These are phyloP conservation scores for Blastocystis sp. DNA, from an alignment of 352 stramenopile genomes.

Conservation along the genomic window DNA sequence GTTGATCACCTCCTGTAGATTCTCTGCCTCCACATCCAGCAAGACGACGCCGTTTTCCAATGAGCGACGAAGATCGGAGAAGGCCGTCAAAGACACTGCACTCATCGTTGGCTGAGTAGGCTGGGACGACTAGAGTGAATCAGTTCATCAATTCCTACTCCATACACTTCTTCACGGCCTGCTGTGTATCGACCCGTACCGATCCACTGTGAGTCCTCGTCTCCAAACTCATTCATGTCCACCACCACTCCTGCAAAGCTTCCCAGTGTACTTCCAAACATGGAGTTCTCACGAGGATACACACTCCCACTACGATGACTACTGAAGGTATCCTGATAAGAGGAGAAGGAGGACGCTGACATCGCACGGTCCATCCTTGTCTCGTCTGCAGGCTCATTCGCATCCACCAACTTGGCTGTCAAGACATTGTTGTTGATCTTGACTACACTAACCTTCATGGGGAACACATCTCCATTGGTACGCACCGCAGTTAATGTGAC, in stretches of 20 bases:
- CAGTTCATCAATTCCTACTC: not conserved
- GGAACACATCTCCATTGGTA: not conserved
- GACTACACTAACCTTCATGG: not conserved
- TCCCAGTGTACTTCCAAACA: not conserved
- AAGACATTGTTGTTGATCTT: slow-evolving; percentile 34
- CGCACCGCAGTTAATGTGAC: not conserved
- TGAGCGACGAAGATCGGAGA: slow-evolving; percentile 45
- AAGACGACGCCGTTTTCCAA: slow-evolving; percentile 46
- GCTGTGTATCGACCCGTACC: slow-evolving; percentile 6
- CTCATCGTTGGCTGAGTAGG: not conserved
- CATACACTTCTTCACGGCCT: not conserved
- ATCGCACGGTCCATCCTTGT: not conserved
- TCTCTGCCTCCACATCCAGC: not conserved
- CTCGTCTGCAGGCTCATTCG: not conserved
- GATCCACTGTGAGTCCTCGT: not conserved
- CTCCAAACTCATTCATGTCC: slow-evolving; percentile 33
- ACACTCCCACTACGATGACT: not conserved
- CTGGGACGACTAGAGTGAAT: not conserved
- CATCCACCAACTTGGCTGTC: not conserved
- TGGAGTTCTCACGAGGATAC: not conserved
- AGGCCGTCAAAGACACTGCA: slow-evolving; percentile 45
- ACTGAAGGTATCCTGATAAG: slow-evolving; percentile 15
- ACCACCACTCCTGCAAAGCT: slow-evolving; percentile 27
- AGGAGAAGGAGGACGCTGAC: not conserved
- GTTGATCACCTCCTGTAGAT: slow-evolving; percentile 23